Evolutionary conservation across 1,139 yeast species (phyloP), one percentile per base, ranked within the genome.

Genomic region (Sugiyamaella pinicola): DNA sequence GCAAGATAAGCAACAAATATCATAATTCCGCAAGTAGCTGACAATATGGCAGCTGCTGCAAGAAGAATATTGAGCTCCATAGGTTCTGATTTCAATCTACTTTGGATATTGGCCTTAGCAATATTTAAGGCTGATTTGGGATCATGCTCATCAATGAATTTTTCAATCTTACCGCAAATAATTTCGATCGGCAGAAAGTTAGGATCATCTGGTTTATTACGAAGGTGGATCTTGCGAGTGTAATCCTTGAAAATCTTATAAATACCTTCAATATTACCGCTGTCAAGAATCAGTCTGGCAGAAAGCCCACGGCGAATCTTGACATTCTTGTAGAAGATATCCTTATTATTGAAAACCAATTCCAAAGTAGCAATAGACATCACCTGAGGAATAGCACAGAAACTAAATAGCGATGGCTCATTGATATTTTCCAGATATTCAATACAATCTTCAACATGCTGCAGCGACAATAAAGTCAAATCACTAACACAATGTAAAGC

Each of bases 361-460:
- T 93, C 91, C 63, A 93, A 76, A 0, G 98, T 89, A 7, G 98
- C 97, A 68, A 93, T 85, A 39, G 98, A 96, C 99, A 93, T 93
- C 29, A 91, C 97, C 72, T 93, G 99, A 17, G 99, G 99, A 66
- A 93, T 93, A 15, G 97, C 91, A 74, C 98, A 91, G 75, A 93
- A 93, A 61, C 84, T 85, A 76, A 89, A 93, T 49, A 86, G 74
- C 0, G 96, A 83, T 53, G 87, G 88, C 65, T 95, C 99, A 56
- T 81, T 80, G 47, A 93, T 81, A 61, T 84, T 76, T 22, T 95
- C 80, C 55, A 95, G 77, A 67, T 87, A 95, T 53, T 80, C 80
- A 64, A 95, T 77, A 33, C 85, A 87, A 65, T 89, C 95, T 53
- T 80, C 81, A 40, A 82, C 93, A 64, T 91, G 97, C 39, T 75